Base-by-base conservation (phyloP, 2,329 filamentous ascomycete genomes). In the Zelopaecilomyces penicillatus region DNA sequence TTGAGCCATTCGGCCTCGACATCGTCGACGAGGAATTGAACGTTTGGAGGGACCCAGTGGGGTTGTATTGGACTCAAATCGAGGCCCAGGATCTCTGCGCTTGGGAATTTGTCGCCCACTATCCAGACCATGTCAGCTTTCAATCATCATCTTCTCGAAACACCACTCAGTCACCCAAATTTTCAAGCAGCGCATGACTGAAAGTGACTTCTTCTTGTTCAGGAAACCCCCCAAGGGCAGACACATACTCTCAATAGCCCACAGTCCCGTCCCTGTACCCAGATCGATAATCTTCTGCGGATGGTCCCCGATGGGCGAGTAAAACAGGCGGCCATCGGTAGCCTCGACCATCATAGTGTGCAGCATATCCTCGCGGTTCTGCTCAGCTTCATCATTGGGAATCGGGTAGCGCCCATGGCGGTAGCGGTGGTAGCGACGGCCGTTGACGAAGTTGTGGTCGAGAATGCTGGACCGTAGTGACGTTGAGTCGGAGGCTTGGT, bases 181-280 rank as follows among this genome's bases (percentile, higher is more conserved):
- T 19, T 2, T 19, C 19, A 19, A 19, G 19, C 19, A 19, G 19
- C 19, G 19, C 19, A 19, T 19, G 19, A 19, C 19, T 19, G 19
- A 19, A 19, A 19, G 19, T 3, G 19, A 19, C 3, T 19, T 19
- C 19, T 19, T 19, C 19, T 2, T 3, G 19, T 19, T 3, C 19
- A 19, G 19, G 19, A 19, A 19, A 19, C 2, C 19, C 19, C 19
- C 3, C 2, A 34, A 34, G 32, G 12, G 12, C 3, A 26, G 8
- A 37, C 30, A 48, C 46, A 29, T 43, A 43, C 57, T 56, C 39
- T 65, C 62, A 32, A 76, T 68, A 1, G 73, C 70, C 70, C 72
- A 75, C 5, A 48, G 50, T 53, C 69, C 69, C 4, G 67, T 74
- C 2, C 73, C 72, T 2, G 73, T 75, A 6, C 73, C 72, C 6